These are phyloP conservation scores for Trifolium subterraneum DNA, from an alignment of 306 rosid species.

Conservation along the genomic window DNA sequence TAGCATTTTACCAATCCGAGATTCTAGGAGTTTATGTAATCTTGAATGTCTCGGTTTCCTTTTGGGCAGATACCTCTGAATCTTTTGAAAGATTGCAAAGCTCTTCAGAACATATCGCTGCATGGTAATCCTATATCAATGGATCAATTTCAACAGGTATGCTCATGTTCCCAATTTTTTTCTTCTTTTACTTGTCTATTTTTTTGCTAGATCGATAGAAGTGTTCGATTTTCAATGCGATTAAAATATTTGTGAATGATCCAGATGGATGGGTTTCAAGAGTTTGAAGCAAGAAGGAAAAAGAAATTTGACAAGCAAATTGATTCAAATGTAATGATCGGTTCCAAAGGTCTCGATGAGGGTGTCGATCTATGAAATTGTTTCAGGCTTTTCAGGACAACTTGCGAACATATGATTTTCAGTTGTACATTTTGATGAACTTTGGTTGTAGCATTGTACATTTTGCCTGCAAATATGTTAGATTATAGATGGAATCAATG, in stretches of 20 bases:
- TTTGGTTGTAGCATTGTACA: slow-evolving; percentile 31
- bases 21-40: slow-evolving; percentile 4
- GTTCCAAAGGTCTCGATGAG: slow-evolving; percentile 94
- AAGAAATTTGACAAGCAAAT: slow-evolving; percentile 96
- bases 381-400: slow-evolving; percentile 6
- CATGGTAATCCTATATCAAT: slow-evolving; percentile 90
- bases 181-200: not conserved
- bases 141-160: slow-evolving; percentile 94
- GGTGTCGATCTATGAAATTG: slow-evolving; percentile 78
- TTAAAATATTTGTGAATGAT: slow-evolving; percentile 15
- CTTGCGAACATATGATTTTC: slow-evolving; percentile 19
- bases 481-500: slow-evolving; percentile 22
- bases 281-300: slow-evolving; percentile 87
- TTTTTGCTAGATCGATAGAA: not conserved
- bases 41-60: slow-evolving; percentile 30
- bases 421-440: slow-evolving; percentile 44
- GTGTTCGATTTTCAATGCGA: slow-evolving; percentile 16
- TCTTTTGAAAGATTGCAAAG: slow-evolving; percentile 86
- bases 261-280: slow-evolving; percentile 94
- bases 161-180: slow-evolving; percentile 17
- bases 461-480: slow-evolving; percentile 42
- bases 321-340: slow-evolving; percentile 86
- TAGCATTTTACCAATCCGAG: not conserved
- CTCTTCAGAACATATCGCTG: slow-evolving; percentile 85
- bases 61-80: slow-evolving; percentile 69